Evolutionary conservation across 805 yeast genomes (phyloP).

Genomic region (Metschnikowia cubensis): DNA sequence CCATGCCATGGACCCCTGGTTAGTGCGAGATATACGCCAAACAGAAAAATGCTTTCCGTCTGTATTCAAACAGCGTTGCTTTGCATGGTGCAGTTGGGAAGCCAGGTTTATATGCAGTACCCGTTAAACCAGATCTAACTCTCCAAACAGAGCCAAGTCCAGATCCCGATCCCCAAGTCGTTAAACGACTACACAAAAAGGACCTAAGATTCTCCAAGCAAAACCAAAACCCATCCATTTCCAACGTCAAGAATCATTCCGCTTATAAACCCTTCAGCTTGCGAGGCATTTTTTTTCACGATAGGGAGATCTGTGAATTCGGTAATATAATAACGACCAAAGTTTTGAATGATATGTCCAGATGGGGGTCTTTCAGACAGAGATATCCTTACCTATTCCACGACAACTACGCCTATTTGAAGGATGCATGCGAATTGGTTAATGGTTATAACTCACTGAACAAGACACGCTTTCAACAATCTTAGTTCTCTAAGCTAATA

Average conservation of each 20-base stretch:
- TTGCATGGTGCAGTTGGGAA: no score
- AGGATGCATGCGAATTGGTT: background rate
- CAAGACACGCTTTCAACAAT: constrained; percentile 6
- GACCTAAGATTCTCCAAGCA: background rate
- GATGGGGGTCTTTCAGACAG: constrained; percentile 12
- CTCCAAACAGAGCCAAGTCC: constrained; percentile 33
- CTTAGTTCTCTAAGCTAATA: constrained; percentile 8
- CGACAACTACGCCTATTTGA: background rate
- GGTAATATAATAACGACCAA: background rate
- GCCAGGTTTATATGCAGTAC: no score
- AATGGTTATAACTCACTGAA: background rate
- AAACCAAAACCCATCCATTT: background rate
- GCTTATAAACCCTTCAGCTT: background rate
- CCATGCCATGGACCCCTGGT: no score
- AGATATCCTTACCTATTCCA: constrained; percentile 11
- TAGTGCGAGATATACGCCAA: no score
- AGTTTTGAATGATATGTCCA: constrained; percentile 7
- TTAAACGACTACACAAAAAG: constrained; percentile 8
- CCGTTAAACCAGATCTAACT: constrained; percentile 33
- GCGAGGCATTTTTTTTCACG: constrained; percentile 8
- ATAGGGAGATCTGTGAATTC: background rate
- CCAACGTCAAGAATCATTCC: constrained; percentile 1
- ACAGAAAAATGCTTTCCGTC: no score
- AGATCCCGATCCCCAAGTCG: constrained; percentile 35
- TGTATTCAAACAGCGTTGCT: no score